A percentile compares a stretch with the other conserved stretches of the same genome.
Conservation (phyloP, 306 rosid species). For the Vicia faba region DNA sequence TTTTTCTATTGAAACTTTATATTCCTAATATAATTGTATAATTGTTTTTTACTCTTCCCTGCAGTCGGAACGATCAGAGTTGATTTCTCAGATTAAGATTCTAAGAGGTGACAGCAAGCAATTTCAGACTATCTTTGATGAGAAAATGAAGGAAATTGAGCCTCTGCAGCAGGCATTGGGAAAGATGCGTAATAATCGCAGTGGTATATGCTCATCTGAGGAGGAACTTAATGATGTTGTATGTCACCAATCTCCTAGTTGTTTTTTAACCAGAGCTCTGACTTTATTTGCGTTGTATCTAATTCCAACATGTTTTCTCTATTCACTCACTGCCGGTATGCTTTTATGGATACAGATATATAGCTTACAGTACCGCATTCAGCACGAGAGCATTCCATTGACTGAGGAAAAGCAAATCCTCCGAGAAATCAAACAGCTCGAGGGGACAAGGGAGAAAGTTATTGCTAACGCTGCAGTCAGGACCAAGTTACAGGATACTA, state of each 20-base stretch:
- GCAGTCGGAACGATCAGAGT: slow-evolving; percentile 71
- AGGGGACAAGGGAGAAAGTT: slow-evolving; percentile 88
- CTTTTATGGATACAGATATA: slow-evolving; percentile 63
- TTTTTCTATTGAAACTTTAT: slow-evolving; percentile 7
- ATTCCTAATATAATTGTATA: slow-evolving; percentile 4
- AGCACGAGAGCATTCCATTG: slow-evolving; percentile 94
- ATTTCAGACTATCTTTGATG: slow-evolving; percentile 64
- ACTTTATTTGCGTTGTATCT: slow-evolving; percentile 22
- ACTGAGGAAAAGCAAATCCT: slow-evolving; percentile 86
- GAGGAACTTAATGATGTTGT: slow-evolving; percentile 79
- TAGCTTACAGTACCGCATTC: slow-evolving; percentile 78
- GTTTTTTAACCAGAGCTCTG: slow-evolving; percentile 35
- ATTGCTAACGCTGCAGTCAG: slow-evolving; percentile 80
- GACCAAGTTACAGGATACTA: slow-evolving; percentile 82
- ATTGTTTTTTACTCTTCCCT: slow-evolving; percentile 30
- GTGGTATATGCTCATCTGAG: slow-evolving; percentile 87
- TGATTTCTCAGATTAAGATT: slow-evolving; percentile 78
- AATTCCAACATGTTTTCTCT: background rate
- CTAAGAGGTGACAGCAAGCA: slow-evolving; percentile 72
- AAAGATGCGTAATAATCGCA: slow-evolving; percentile 74
- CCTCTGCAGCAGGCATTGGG: slow-evolving; percentile 91
- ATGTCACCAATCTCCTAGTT: slow-evolving; percentile 36
- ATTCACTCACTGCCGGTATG: slow-evolving; percentile 29
- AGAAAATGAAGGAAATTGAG: slow-evolving; percentile 79
- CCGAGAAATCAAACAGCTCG: slow-evolving; percentile 92